Conservation (phyloP, 1,139 yeast genomes). For the Kodamaea plutei region DNA sequence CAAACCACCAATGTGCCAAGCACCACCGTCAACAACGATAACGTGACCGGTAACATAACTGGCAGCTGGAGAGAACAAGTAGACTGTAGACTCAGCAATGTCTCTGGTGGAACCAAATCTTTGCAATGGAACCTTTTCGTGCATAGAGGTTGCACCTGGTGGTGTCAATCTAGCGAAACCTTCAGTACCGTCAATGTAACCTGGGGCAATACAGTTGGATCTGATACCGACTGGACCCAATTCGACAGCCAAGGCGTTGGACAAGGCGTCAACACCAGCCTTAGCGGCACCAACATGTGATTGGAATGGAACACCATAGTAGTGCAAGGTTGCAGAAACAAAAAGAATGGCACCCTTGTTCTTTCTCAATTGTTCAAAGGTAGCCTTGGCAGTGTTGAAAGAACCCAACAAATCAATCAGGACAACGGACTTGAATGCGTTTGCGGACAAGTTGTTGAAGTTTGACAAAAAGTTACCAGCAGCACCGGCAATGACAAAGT, state of each 20-base stretch:
- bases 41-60: conserved; percentile 73
- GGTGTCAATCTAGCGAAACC: conserved; percentile 59
- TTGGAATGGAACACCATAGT: conserved; percentile 83
- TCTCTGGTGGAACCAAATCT: conserved; percentile 72
- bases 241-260: conserved; percentile 80
- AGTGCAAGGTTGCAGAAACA: conserved; percentile 83
- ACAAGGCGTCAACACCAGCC: conserved; percentile 87
- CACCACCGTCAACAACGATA: conserved; percentile 84
- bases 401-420: conserved; percentile 84
- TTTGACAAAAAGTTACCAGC: conserved; percentile 90
- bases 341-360: conserved; percentile 72
- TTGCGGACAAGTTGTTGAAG: conserved; percentile 70
- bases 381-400: conserved; percentile 81
- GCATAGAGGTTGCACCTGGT: conserved; percentile 35
- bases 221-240: conserved; percentile 84
- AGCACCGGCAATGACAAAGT: conserved; percentile 88
- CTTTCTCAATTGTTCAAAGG: conserved; percentile 57
- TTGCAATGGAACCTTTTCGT: conserved; percentile 64
- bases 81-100: conserved; percentile 87
- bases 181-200: conserved; percentile 77
- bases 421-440: conserved; percentile 83
- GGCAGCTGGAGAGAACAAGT: conserved; percentile 78
- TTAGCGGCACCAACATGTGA: conserved; percentile 89
- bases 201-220: conserved; percentile 83
- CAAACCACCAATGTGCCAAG: conserved; percentile 71